These are phyloP conservation scores for Cordyceps javanica DNA, from an alignment of 2,329 filamentous ascomycete genomes.

Conservation along the genomic window DNA sequence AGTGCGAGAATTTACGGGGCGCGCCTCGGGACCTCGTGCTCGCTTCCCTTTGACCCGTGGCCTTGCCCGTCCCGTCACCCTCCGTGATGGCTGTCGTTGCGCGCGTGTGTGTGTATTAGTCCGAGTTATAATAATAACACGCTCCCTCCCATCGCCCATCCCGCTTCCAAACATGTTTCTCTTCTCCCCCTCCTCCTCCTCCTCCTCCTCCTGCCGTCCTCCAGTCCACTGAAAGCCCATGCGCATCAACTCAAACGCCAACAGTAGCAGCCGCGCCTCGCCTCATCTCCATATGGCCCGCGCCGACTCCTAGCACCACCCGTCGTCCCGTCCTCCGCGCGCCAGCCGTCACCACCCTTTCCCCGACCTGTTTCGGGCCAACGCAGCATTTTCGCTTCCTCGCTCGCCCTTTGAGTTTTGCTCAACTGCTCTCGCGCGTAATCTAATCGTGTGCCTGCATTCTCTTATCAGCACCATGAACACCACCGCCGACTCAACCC, in stretches of 20 bases:
- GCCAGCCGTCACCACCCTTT: background rate
- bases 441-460: background rate
- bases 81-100: too few relatives aligned
- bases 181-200: too few relatives aligned
- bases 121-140: too few relatives aligned
- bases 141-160: too few relatives aligned
- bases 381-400: background rate
- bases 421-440: background rate
- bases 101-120: too few relatives aligned
- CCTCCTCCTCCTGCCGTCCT: too few relatives aligned
- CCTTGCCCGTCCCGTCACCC: background rate
- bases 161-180: conserved; percentile 1
- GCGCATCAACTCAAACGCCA: conserved; percentile 7
- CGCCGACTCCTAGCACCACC: conserved; percentile 1
- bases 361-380: conserved; percentile 1
- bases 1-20: background rate
- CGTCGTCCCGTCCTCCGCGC: background rate
- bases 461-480: background rate
- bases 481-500: background rate
- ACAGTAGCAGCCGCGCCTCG: conserved; percentile 4
- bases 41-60: background rate
- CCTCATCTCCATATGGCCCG: conserved; percentile 3
- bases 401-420: background rate
- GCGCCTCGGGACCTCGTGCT: background rate
- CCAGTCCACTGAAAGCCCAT: too few relatives aligned